These are phyloP conservation scores for Euphrasia confusa DNA, from an alignment of 257 asterid species.

Conservation along the genomic window DNA sequence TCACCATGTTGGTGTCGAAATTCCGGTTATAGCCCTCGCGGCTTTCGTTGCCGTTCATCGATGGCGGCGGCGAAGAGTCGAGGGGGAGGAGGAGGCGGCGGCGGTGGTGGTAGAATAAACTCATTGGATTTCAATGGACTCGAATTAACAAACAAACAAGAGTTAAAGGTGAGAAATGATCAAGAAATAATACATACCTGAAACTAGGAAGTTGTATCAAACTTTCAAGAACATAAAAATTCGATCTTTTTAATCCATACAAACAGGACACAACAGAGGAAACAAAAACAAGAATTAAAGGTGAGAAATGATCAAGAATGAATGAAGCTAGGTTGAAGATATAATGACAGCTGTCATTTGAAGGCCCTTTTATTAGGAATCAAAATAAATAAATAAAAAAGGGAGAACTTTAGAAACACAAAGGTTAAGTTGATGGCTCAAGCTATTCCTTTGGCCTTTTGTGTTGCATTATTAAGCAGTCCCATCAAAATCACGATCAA, in stretches of 20 bases:
- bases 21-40: slow-evolving; percentile 37
- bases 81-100: slow-evolving; percentile 38
- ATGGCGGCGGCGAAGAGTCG: slow-evolving; percentile 24
- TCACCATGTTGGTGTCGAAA: slow-evolving; percentile 70
- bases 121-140: slow-evolving; percentile 27
- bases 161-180: too few relatives aligned
- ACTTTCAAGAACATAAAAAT: slow-evolving; percentile 22
- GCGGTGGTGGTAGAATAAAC: slow-evolving; percentile 28
- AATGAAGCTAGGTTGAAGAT: not conserved
- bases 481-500: slow-evolving; percentile 20
- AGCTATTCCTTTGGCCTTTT: slow-evolving; percentile 21
- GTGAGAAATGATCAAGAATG: slow-evolving; percentile 19
- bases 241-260: slow-evolving; percentile 18
- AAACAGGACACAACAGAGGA: slow-evolving; percentile 1
- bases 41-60: slow-evolving; percentile 26
- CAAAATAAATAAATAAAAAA: too few relatives aligned
- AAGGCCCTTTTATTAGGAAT: slow-evolving; percentile 1
- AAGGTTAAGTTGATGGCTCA: slow-evolving; percentile 13
- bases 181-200: slow-evolving; percentile 11
- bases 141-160: too few relatives aligned
- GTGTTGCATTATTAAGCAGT: slow-evolving; percentile 3
- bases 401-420: slow-evolving; percentile 1
- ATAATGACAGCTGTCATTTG: not conserved
- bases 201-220: slow-evolving; percentile 21
- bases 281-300: not conserved